These are phyloP conservation scores for Paragyromitra xinjiangensis DNA, from an alignment of 495 filamentous ascomycete genomes.

Conservation along the genomic window DNA sequence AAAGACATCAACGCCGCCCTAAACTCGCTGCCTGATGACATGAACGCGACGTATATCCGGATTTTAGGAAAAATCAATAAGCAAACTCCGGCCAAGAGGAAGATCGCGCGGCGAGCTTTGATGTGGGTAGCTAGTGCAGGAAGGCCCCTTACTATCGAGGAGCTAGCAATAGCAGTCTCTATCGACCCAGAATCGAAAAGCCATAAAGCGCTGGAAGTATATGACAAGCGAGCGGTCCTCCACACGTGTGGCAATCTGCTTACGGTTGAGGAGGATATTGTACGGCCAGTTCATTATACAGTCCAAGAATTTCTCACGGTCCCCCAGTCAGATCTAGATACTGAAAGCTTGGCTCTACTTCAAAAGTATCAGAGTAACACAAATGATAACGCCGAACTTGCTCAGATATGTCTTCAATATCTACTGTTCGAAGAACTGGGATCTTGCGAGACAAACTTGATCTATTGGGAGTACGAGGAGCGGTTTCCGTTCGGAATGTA, in stretches of 20 bases:
- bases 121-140: conserved; percentile 37
- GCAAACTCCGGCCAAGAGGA: conserved; percentile 12
- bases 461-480: neutral
- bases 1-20: conserved; percentile 32
- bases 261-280: conserved; percentile 8
- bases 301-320: conserved; percentile 40
- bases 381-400: conserved; percentile 18
- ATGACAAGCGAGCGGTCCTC: conserved; percentile 10
- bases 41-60: conserved; percentile 33
- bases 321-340: neutral
- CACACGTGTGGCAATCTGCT: conserved; percentile 36
- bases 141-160: conserved; percentile 8
- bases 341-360: neutral
- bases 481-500: neutral
- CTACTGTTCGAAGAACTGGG: conserved; percentile 28
- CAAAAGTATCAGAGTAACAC: conserved; percentile 26
- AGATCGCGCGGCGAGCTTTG: conserved; percentile 26
- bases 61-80: conserved; percentile 41
- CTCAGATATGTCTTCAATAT: conserved; percentile 30
- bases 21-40: conserved; percentile 15
- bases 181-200: conserved; percentile 8
- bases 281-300: conserved; percentile 46
- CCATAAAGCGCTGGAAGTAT: conserved; percentile 6
- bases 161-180: conserved; percentile 26
- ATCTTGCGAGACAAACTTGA: too few relatives aligned